Evolutionary conservation across 495 filamentous ascomycete species (phyloP), one percentile per base, ranked within the genome.

Genomic region (Penicillium malachiteum): DNA sequence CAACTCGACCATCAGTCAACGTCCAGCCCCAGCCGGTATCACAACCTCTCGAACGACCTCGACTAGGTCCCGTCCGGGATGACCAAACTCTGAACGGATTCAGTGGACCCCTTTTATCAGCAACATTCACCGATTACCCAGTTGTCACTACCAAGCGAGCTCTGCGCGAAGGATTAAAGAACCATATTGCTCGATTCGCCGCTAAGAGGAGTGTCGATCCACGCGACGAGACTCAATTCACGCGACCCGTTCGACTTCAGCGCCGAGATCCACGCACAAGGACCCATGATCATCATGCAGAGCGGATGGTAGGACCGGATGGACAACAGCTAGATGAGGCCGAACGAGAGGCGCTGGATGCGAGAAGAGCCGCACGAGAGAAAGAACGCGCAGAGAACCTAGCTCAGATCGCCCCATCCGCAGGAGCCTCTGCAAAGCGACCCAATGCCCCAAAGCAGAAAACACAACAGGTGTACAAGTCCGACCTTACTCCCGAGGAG

Each of bases 211-310:
- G 68, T 14, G 75, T 95, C 31, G 88, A 96, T 66, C 87, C 88
- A 39, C 80, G 80, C 21, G 81, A 96, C 64, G 83, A 89, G 58
- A 77, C 85, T 2, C 84, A 96, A 50, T 98, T 97, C 62, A 87
- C 88, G 9, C 82, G 91, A 40, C 94, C 94, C 1, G 88, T 98
- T 14, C 81, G 90, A 14, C 72, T 97, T 42, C 92, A 96, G 68
- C 87, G 94, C 35, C 87, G 93, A 8, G 91, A 96, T 67, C 92
- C 93, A n/a, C 81, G 88, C 45, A 80, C 87, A 50, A 83, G 85
- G 40, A 78, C 84, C 6, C 66, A 73, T 11, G 72, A 71, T 8
- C 53, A 67, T 32, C 69, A 73, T 14, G 58, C 65, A 0, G 76
- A 74, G 3, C 78, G 77, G 31, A 72, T 76, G 44, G 76, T 84